A percentile compares a stretch with the other conserved stretches of the same genome.
Evolutionary conservation across 768 basidiomycete species (phyloP).

Genomic region (Suillus spraguei): DNA sequence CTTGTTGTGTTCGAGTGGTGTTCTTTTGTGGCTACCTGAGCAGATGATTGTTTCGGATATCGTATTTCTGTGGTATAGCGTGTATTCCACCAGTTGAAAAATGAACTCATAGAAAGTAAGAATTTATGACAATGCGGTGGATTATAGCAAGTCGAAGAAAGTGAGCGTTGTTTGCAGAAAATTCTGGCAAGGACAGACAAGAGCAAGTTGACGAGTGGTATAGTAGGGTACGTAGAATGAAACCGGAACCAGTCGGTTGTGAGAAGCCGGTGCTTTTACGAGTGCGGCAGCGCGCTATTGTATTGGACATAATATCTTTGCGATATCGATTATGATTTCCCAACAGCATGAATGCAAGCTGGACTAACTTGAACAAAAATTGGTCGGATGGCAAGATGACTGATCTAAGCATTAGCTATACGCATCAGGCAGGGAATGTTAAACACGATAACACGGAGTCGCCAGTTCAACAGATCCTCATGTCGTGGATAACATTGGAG

Average conservation of each 20-base stretch:
- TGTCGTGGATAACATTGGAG: slow-evolving; percentile 2
- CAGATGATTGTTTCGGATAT: slow-evolving; percentile 24
- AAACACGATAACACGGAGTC: neutral
- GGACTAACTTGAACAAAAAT: no score
- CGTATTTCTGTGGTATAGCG: slow-evolving; percentile 21
- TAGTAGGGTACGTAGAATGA: neutral
- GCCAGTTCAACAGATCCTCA: neutral
- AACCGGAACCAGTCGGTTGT: slow-evolving; percentile 6
- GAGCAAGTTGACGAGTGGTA: neutral
- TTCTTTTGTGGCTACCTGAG: slow-evolving; percentile 22
- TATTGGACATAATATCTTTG: neutral
- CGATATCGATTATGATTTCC: slow-evolving; percentile 1
- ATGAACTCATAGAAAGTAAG: slow-evolving; percentile 21
- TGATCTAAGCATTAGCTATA: neutral
- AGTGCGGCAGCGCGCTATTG: slow-evolving; percentile 1
- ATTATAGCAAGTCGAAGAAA: neutral
- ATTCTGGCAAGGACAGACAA: neutral
- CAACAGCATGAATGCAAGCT: neutral
- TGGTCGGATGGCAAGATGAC: neutral
- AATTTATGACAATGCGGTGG: neutral
- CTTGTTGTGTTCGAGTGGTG: slow-evolving; percentile 13
- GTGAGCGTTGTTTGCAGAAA: neutral
- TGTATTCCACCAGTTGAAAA: slow-evolving; percentile 19
- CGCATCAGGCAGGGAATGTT: neutral
- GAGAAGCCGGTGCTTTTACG: slow-evolving; percentile 5